Evolutionary conservation across 306 rosid genomes (phyloP), one percentile per base, ranked within the genome.

Genomic region (Fagus crenata): DNA sequence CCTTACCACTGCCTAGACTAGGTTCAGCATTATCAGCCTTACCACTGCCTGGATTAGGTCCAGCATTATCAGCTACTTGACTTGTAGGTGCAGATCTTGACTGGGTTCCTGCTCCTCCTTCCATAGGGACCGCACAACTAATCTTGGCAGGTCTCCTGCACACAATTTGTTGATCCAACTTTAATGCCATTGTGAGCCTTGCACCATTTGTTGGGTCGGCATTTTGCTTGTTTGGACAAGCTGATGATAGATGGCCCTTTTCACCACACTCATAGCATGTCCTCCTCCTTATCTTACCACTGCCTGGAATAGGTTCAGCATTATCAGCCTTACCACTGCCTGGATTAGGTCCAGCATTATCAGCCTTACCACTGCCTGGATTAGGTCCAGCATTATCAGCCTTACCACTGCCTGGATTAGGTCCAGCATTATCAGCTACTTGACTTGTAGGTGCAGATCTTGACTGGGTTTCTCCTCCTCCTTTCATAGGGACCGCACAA

Each of bases 181-280:
- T 73, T 54, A 95, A 75, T 6, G 97, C 97, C 69, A 73, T 85
- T 42, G 80, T 87, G 33, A 95, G 79, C 1, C 72, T 75, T 77
- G 88, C 56, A 41, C 11, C 41, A 40, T 37, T 49, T 39, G 79
- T 67, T 55, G 90, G 70, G 56, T 68, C 73, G 6, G 14, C 78
- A 49, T 75, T 31, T 83, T 84, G 87, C 75, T 85, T 90, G 85
- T 84, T 87, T 41, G 93, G 96, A 81, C 98, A 92, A 53, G 75
- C 88, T 0, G 96, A 87, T 51, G 87, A 74, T 75, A 81, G 17
- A 85, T 95, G 98, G 7, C 98, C 98, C 86, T 95, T 95, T 80
- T 92, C 91, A 70, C 95, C 92, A 69, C 98, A 95, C 49, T 89
- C 97, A 6, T 86, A 92, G 81, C 97, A 92, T 7, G 90, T 90